Base-by-base conservation (phyloP, 805 yeast genomes). In the Yarrowia phangngaensis region DNA sequence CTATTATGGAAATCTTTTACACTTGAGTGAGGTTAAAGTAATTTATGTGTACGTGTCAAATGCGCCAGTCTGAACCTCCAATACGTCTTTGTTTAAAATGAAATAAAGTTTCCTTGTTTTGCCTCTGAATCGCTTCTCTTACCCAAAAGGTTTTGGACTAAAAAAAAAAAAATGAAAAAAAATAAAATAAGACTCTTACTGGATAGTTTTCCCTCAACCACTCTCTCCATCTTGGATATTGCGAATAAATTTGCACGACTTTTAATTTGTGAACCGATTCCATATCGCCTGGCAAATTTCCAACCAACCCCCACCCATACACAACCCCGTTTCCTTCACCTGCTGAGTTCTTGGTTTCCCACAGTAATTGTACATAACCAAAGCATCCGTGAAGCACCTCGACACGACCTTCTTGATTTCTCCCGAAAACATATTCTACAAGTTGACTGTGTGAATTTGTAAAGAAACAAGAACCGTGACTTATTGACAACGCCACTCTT, bases 311-410 rank as follows among this genome's bases (percentile, higher is more conserved):
- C n/a, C 4, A n/a, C 7, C 3, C 40, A 34, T 23, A 6, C 30
- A 20, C 24, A 9, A 22, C 24, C 7, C 9, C 24, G 9, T 22
- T 22, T 9, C 7, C 24, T 32, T 13, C 14, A n/a, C 12, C 22
- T 19, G 26, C 32, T 32, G 19, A 38, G 26, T 27, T 38, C 45
- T 38, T 38, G 45, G 45, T 38, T 38, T 38, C 24, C 12, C 22
- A 36, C 45, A 38, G 32, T 38, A n/a, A n/a, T n/a, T n/a, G n/a
- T n/a, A 38, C 45, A 38, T 38, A 38, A 38, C 45, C 45, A 38
- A 38, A 38, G 45, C 45, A 38, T 32, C 45, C 45, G 45, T 17
- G 12, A 38, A 27, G 45, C 45, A 38, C 24, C 17, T 38, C 45
- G 19, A 16, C n/a, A 11, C 26, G 28, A 24, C 23, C n/a, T 26